Percentiles rank a stretch among this genome's conserved stretches.
Conservation (phyloP, 192 early-diverging fungal genomes). For the Rhizoclosmatium sp. region DNA sequence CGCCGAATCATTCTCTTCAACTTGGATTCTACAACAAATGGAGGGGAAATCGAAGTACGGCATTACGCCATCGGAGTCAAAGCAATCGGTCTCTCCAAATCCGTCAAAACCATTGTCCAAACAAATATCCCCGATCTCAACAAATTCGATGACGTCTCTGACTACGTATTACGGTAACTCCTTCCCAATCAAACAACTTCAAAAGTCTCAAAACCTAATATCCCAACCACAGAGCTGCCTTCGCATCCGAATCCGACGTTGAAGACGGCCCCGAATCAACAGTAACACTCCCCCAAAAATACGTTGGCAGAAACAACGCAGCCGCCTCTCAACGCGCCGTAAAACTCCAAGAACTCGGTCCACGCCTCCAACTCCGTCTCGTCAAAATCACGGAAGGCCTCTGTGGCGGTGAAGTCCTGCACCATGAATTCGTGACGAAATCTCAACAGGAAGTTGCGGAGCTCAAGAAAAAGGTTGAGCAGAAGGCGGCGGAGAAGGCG, state of each 20-base stretch:
- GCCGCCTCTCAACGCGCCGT: constrained; percentile 83
- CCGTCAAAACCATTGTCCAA: constrained; percentile 83
- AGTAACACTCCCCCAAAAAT: constrained; percentile 84
- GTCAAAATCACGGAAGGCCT: constrained; percentile 90
- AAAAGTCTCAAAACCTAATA: background rate
- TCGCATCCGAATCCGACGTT: constrained; percentile 89
- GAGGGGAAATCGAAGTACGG: constrained; percentile 81
- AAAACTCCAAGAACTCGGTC: constrained; percentile 87
- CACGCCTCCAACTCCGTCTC: constrained; percentile 84
- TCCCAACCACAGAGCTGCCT: constrained; percentile 63
- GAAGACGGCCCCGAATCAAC: constrained; percentile 91
- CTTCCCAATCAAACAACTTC: background rate
- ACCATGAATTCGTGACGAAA: constrained; percentile 82
- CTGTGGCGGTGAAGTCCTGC: constrained; percentile 92
- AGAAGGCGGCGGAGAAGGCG: constrained; percentile 69
- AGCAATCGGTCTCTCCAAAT: constrained; percentile 87
- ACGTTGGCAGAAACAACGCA: constrained; percentile 74
- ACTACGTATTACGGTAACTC: constrained; percentile 80
- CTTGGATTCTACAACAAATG: constrained; percentile 78
- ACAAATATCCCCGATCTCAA: constrained; percentile 81
- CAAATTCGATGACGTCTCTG: constrained; percentile 87
- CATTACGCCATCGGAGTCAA: constrained; percentile 92
- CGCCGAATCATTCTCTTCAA: constrained; percentile 92
- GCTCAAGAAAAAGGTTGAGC: constrained; percentile 64
- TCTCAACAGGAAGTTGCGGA: constrained; percentile 76